These are phyloP conservation scores for Cicer arietinum DNA, from an alignment of 306 rosid species.

Conservation along the genomic window DNA sequence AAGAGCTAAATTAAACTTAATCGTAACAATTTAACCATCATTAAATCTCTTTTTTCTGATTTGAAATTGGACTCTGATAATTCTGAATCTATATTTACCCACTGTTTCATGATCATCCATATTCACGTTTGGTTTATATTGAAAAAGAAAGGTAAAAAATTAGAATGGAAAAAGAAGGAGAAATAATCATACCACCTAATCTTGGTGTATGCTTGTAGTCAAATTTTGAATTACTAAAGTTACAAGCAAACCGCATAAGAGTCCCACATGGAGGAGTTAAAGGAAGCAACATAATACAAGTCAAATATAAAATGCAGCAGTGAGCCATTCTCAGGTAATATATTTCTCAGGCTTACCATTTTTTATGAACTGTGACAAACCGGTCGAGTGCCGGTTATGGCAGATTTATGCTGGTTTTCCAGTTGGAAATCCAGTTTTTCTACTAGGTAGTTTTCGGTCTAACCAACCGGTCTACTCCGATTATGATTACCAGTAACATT, in stretches of 20 bases:
- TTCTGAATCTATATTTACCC: background rate
- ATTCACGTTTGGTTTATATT: background rate
- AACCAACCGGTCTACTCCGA: background rate
- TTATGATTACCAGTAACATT: background rate
- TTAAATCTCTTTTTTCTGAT: background rate
- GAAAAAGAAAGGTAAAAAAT: background rate
- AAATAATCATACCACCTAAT: background rate
- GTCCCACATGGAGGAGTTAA: background rate
- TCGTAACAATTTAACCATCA: background rate
- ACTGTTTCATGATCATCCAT: background rate
- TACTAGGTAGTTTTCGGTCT: background rate
- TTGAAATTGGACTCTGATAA: background rate
- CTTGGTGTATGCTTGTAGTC: background rate
- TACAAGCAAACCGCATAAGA: background rate
- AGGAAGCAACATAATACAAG: background rate
- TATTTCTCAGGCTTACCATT: background rate
- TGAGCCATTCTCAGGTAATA: constrained; percentile 9
- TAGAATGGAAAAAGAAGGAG: background rate
- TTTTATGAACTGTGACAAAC: background rate
- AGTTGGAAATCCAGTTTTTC: background rate
- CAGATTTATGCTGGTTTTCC: background rate
- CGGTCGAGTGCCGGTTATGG: background rate
- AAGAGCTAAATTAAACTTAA: background rate
- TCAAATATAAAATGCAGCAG: background rate
- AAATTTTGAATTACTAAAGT: background rate